Evolutionary conservation across 768 basidiomycete species (phyloP).

Genomic region (Phlebiopsis flavidoalba): DNA sequence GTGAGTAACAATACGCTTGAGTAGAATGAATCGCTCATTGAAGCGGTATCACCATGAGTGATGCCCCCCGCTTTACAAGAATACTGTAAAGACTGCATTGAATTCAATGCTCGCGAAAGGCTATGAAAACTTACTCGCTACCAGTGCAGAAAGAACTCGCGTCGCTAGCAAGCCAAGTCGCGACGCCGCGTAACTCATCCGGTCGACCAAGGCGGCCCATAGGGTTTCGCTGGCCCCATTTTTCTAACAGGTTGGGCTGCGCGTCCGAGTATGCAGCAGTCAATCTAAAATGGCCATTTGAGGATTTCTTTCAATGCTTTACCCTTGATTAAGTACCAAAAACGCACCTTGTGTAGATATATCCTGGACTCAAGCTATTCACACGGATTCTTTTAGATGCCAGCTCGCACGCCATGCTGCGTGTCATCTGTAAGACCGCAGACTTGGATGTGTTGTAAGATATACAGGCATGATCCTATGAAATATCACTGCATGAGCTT

Average conservation of each 20-base stretch:
- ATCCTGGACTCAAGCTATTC: conserved; percentile 72
- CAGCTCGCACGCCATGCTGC: conserved; percentile 80
- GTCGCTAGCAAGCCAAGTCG: conserved; percentile 68
- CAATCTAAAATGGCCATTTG: conserved; percentile 50
- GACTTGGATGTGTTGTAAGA: conserved; percentile 77
- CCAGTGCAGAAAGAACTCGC: conserved; percentile 77
- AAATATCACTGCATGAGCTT: neutral
- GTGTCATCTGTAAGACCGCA: conserved; percentile 73
- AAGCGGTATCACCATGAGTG: conserved; percentile 46
- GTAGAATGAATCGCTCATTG: no score
- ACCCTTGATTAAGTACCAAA: no score
- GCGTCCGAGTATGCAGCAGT: conserved; percentile 66
- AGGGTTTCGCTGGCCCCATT: conserved; percentile 65
- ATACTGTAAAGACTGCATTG: conserved; percentile 33
- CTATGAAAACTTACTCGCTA: conserved; percentile 58
- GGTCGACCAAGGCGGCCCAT: conserved; percentile 63
- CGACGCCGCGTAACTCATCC: conserved; percentile 70
- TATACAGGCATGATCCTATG: conserved; percentile 68
- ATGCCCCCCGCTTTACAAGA: conserved; percentile 57
- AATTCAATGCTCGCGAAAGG: no score
- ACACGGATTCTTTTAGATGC: conserved; percentile 62
- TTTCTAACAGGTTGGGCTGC: conserved; percentile 55
- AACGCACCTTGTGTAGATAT: conserved; percentile 63
- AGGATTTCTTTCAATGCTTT: no score
- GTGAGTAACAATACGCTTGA: no score